Conservation (phyloP, 2,329 filamentous ascomycete genomes). For the Cordyceps pruinosa region DNA sequence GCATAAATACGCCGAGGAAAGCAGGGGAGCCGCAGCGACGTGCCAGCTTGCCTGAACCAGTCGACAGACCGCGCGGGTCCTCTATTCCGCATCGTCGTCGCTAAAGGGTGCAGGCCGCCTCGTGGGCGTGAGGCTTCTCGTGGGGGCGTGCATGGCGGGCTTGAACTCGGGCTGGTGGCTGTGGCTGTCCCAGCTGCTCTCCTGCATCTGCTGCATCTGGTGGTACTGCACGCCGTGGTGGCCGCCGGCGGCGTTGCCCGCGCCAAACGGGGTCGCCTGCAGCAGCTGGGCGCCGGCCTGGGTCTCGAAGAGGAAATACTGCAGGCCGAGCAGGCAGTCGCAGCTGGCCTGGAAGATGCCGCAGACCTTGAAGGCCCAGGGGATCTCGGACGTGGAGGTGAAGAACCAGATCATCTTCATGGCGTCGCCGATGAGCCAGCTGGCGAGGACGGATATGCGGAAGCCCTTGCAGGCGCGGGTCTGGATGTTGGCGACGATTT, state of each 20-base stretch:
- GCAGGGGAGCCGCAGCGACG: not conserved
- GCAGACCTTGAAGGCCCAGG: conserved; percentile 74
- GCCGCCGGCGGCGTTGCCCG: not conserved
- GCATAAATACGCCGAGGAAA: not conserved
- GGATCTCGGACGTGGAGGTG: conserved; percentile 61
- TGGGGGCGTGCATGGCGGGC: conserved; percentile 24
- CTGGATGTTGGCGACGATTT: conserved; percentile 65
- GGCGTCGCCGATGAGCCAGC: conserved; percentile 71
- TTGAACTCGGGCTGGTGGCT: conserved; percentile 20
- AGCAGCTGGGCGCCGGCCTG: conserved; percentile 15
- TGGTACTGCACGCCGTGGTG: conserved; percentile 29
- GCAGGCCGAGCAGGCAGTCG: conserved; percentile 65
- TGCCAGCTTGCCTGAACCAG: conserved; percentile 8
- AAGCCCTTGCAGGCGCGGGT: conserved; percentile 70
- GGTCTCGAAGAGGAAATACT: conserved; percentile 61
- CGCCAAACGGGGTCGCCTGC: conserved; percentile 15
- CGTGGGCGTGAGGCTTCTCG: conserved; percentile 32
- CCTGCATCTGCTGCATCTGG: conserved; percentile 30
- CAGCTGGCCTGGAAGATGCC: conserved; percentile 75
- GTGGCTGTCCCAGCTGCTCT: conserved; percentile 21
- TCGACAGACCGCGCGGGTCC: not conserved
- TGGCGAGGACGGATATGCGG: conserved; percentile 65
- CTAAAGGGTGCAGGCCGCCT: conserved; percentile 32
- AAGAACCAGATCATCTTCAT: conserved; percentile 91
- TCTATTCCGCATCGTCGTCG: conserved; percentile 27